Percentiles rank a stretch among this genome's conserved stretches.
Conservation (phyloP, 768 basidiomycete species). For the Serendipita sp. region DNA sequence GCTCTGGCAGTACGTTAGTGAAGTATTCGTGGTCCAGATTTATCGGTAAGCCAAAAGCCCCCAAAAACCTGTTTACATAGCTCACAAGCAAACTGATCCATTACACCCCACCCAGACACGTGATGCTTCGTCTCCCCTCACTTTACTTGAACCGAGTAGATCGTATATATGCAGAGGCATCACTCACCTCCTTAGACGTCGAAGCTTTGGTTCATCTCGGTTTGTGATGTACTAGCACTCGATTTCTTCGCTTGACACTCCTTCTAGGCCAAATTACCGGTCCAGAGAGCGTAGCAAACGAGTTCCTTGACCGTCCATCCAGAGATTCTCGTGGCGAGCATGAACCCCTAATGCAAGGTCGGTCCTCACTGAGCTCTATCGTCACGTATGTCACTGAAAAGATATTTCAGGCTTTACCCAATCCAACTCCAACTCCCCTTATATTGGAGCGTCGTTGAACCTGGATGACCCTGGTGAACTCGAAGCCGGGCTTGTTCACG, state of each 20-base stretch:
- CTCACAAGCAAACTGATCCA: background rate
- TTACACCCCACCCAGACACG: constrained; percentile 13
- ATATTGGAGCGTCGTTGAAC: no score
- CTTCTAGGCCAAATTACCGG: no score
- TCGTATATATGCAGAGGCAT: constrained; percentile 59
- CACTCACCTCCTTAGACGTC: constrained; percentile 60
- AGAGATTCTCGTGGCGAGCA: no score
- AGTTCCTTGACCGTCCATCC: no score
- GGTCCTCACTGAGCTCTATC: no score
- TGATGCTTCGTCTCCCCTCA: constrained; percentile 54
- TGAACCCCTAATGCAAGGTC: no score
- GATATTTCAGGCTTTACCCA: background rate
- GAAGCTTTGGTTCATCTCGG: constrained; percentile 17
- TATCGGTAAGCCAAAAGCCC: background rate
- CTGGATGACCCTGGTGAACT: constrained; percentile 12
- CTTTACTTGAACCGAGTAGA: constrained; percentile 69
- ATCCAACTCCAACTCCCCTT: no score
- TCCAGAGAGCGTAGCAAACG: no score
- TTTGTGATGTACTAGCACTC: no score
- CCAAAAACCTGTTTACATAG: background rate
- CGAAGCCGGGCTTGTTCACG: constrained; percentile 19
- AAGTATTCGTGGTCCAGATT: background rate
- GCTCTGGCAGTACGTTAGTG: background rate
- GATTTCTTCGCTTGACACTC: no score
- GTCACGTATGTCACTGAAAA: no score